phyloP scores from a whole-genome alignment of 257 asterid species.

The Scutellaria galericulata region DNA sequence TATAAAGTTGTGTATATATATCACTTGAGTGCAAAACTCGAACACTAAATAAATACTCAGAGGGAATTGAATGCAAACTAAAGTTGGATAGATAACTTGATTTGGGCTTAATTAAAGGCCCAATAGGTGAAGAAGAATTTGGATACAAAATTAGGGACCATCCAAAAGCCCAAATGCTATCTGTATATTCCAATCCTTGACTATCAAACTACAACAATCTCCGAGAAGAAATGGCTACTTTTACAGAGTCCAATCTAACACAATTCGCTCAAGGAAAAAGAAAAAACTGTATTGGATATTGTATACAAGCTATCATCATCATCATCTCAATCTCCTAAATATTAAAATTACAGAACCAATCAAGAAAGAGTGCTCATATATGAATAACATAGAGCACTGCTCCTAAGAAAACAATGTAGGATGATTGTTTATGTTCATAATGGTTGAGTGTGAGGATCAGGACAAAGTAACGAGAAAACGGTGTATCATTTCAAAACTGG shows the following conservation, averaged over 20 bases:
- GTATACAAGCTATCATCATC: conserved; percentile 26
- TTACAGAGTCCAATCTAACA: conserved; percentile 4
- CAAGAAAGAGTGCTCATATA: not conserved
- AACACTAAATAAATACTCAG: too few species aligned
- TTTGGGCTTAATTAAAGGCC: too few species aligned
- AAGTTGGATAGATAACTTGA: too few species aligned
- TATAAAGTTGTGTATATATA: too few species aligned
- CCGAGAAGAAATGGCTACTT: not conserved
- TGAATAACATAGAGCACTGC: too few species aligned
- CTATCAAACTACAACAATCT: not conserved
- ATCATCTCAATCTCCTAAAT: conserved; percentile 22
- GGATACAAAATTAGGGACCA: too few species aligned
- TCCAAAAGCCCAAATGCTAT: too few species aligned
- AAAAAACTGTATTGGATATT: conserved; percentile 14
- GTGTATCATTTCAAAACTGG: conserved; percentile 95
- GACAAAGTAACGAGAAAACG: conserved; percentile 62
- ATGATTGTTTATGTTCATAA: conserved; percentile 33
- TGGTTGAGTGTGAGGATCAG: conserved; percentile 67
- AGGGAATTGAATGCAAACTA: too few species aligned
- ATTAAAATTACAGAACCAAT: conserved; percentile 28
- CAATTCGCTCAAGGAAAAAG: not conserved
- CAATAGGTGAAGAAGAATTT: too few species aligned
- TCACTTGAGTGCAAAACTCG: too few species aligned
- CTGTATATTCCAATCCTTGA: not conserved
- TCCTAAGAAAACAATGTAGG: too few species aligned